Evolutionary conservation across 2,329 filamentous ascomycete genomes (phyloP), one percentile per base, ranked within the genome.

Genomic region (Apiospora pterosperma): DNA sequence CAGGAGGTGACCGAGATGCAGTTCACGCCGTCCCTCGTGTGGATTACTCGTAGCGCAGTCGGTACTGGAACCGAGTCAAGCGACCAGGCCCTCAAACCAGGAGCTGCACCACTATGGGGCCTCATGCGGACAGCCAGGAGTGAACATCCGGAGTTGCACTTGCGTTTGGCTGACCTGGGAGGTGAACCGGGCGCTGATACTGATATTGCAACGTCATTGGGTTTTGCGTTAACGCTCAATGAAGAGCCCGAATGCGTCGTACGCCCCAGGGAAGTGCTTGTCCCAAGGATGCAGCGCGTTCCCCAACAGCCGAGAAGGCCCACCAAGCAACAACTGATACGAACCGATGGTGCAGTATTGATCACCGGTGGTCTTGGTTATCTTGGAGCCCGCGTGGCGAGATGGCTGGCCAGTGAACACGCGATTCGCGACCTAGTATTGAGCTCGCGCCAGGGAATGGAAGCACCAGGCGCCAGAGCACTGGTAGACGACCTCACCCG

Each of bases 361-460:
- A 67, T 74, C 38, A 74, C 70, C 28, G 73, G 72, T 10, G 73
- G 71, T 8, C 68, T 75, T 28, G 72, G 73, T n/a, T 44, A 69
- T 65, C 65, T 75, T 25, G 73, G 73, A 38, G 58, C 64, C 23
- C 70, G 63, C 38, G 68, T 74, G 48, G 73, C 73, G 4, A 63
- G 64, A 28, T 71, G 72, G 67, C 68, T 75, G 58, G 71, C 64
- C 12, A 68, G 48, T 23, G 25, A 63, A 1, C 72, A 75, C 64
- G 67, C 64, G 55, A 64, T 75, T 48, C 69, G 70, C 36, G 71
- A 76, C 64, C 16, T 76, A 52, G 67, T 76, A 8, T 62, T 76
- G 58, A 71, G 64, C 5, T 76, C 73, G 28, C 74, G 74, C 42
- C 72, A 64, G 36, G 74, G 73, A 36, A 71, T 69, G 68, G 66